phyloP scores from a whole-genome alignment of 192 early-diverging fungal species.

The Coemansia sp. region DNA sequence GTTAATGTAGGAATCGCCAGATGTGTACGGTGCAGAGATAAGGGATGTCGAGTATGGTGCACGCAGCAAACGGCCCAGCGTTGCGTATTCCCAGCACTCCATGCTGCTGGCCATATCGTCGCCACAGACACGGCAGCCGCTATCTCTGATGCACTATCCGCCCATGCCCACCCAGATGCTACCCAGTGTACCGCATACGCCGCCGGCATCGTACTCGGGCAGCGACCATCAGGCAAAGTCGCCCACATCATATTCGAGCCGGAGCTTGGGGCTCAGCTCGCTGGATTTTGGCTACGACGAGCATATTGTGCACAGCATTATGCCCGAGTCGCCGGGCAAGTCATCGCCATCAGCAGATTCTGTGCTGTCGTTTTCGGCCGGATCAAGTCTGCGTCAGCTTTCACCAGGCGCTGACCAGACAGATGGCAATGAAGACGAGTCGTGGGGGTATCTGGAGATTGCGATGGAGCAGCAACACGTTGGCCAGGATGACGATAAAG shows the following conservation, averaged over 20 bases:
- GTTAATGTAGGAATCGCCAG: neutral
- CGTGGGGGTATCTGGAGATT: neutral
- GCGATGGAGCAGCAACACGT: neutral
- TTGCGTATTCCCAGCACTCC: neutral
- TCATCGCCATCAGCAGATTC: constrained; percentile 1
- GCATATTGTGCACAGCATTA: constrained; percentile 9
- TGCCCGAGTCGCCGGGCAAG: constrained; percentile 24
- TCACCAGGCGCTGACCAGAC: neutral
- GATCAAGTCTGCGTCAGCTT: neutral
- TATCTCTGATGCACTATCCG: neutral
- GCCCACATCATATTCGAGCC: constrained; percentile 36
- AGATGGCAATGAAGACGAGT: neutral
- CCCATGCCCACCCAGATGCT: neutral
- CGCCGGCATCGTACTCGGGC: constrained; percentile 9
- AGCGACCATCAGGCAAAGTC: constrained; percentile 8
- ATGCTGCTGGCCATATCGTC: neutral
- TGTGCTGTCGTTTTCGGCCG: neutral
- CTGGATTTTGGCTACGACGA: constrained; percentile 44
- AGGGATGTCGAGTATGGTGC: constrained; percentile 1
- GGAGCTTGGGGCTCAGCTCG: constrained; percentile 34
- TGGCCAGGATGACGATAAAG: neutral
- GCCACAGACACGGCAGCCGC: neutral
- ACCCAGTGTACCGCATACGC: constrained; percentile 14
- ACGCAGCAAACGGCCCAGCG: neutral
- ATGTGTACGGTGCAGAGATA: neutral